phyloP scores from a whole-genome alignment of 1,284 basidiomycete species.

The Phaffia rhodozyma region DNA sequence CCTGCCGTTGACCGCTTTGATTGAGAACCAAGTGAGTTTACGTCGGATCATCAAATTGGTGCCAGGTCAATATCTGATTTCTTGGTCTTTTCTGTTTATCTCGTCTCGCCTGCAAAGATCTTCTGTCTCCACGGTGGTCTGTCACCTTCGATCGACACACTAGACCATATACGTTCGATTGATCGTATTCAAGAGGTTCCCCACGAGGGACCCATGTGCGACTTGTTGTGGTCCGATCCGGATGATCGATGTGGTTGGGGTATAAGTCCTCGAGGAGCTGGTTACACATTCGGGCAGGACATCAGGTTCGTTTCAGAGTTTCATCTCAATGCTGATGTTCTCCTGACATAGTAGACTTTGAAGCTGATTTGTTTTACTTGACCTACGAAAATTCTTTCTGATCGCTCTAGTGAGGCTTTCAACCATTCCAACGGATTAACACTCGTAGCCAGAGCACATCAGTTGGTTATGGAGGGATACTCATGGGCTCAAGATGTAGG shows the following conservation, averaged over 20 bases:
- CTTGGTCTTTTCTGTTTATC: background rate
- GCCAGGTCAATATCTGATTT: background rate
- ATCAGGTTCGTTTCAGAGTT: slow-evolving; percentile 39
- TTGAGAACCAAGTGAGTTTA: slow-evolving; percentile 85
- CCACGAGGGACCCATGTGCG: slow-evolving; percentile 99
- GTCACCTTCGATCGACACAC: slow-evolving; percentile 96
- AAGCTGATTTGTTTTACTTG: background rate
- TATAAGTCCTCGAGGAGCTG: slow-evolving; percentile 95
- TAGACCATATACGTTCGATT: slow-evolving; percentile 96
- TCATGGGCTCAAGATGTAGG: slow-evolving; percentile 30
- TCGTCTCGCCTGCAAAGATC: slow-evolving; percentile 49
- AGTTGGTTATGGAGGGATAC: slow-evolving; percentile 95
- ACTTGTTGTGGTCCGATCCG: slow-evolving; percentile 97
- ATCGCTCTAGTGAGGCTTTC: slow-evolving; percentile 56
- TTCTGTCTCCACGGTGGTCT: slow-evolving; percentile 98
- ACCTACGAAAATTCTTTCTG: slow-evolving; percentile 33
- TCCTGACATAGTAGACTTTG: background rate
- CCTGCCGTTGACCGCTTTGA: slow-evolving; percentile 89
- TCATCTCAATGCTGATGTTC: background rate
- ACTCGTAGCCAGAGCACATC: slow-evolving; percentile 88
- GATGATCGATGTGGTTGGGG: slow-evolving; percentile 99
- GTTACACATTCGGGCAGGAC: slow-evolving; percentile 98
- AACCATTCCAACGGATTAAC: slow-evolving; percentile 99
- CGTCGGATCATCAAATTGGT: background rate
- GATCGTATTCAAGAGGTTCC: slow-evolving; percentile 98